These are phyloP conservation scores for Arxiozyma heterogenica DNA, from an alignment of 1,139 yeast species.

Conservation along the genomic window DNA sequence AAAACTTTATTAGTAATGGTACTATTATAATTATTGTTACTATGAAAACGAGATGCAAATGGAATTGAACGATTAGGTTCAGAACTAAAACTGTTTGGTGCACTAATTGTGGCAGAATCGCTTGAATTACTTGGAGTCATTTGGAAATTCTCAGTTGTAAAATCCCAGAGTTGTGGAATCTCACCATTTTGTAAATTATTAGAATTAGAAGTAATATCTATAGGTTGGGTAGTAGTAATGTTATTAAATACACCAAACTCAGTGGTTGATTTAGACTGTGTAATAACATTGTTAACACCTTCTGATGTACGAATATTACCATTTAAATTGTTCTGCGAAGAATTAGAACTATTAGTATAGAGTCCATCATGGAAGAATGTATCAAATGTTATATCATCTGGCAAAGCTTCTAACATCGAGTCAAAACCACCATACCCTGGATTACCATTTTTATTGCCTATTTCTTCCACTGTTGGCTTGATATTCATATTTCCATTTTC, in stretches of 20 bases:
- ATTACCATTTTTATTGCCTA: not conserved
- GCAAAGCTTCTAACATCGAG: conserved; percentile 30
- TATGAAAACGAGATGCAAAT: conserved; percentile 4
- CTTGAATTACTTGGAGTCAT: conserved; percentile 30
- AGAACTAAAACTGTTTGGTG: conserved; percentile 28
- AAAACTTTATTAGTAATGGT: not conserved
- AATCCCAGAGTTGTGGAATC: conserved; percentile 32
- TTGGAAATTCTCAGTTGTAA: conserved; percentile 29
- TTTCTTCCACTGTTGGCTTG: not conserved
- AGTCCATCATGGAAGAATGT: conserved; percentile 6
- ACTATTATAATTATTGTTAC: not conserved
- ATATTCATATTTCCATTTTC: not conserved
- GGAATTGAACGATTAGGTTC: conserved; percentile 8
- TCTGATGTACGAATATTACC: conserved; percentile 3
- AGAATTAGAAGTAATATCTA: conserved; percentile 15
- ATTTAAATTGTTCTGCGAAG: not conserved
- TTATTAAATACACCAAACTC: not conserved
- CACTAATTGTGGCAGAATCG: conserved; percentile 31
- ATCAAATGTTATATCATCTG: conserved; percentile 24
- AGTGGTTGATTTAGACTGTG: not conserved
- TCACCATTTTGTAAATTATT: conserved; percentile 31
- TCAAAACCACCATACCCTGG: conserved; percentile 17
- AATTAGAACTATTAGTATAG: conserved; percentile 1
- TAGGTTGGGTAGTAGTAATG: conserved; percentile 10
- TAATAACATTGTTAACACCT: conserved; percentile 1